Base-by-base conservation (phyloP, 176 grass and related monocot species). In the Rhynchospora breviuscula region DNA sequence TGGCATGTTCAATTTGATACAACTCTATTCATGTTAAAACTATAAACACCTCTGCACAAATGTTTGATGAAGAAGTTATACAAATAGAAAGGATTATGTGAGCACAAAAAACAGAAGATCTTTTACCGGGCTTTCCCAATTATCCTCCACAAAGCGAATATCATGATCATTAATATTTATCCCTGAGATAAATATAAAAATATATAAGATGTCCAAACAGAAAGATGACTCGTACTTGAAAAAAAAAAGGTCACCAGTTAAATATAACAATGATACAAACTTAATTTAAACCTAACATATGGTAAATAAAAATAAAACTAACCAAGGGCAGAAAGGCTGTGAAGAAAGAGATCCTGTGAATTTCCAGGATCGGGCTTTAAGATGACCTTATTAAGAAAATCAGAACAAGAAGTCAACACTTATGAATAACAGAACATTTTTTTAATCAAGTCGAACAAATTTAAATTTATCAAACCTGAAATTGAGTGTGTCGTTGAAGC, bases 81-180 rank as follows among this genome's bases (percentile, higher is more conserved):
- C 26, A 26, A 17, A 25, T 26, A 2, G 46, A 75, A 49, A 21
- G 53, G 10, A 75, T 72, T 26, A 77, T 62, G 66, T 35, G 22
- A 72, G 17, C 44, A 85, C 2, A 71, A 29, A 13, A 40, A 7
- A 87, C 61, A 75, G 18, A 52, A 81, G 46, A 81, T 71, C 35
- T 52, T 56, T 90, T 66, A 98, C 95, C 69, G 95, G 95, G 83
- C 95, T 98, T 89, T 98, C 95, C 95, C 92, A 94, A 51, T 98
- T 98, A 74, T 98, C 92, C 15, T 98, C 95, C 31, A 98, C 95
- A 83, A 95, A 98, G 62, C 92, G 95, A 86, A 98, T 93, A 78
- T 98, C 95, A 84, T 98, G 95, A 26, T 93, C 89, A 77, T 44
- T 15, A 40, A 98, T 82, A 86, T 98, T 88, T 72, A 71, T 88